phyloP scores from a whole-genome alignment of 352 stramenopile genomes.

The Aphanomyces stellatus region DNA sequence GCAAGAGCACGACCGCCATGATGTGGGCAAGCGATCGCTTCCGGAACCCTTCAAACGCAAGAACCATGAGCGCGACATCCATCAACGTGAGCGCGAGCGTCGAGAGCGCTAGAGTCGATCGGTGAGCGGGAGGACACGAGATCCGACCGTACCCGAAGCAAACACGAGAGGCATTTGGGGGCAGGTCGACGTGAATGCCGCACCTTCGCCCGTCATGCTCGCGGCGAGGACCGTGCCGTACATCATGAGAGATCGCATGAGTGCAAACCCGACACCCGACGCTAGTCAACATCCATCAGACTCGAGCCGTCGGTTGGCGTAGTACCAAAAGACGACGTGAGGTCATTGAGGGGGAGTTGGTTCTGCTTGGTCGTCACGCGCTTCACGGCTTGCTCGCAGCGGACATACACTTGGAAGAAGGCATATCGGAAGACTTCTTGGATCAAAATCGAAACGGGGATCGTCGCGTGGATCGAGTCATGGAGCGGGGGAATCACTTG shows the following conservation, averaged over 20 bases:
- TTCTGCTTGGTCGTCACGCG: slow-evolving; percentile 66
- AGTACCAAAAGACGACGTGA: slow-evolving; percentile 65
- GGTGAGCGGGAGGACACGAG: neutral
- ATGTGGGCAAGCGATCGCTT: slow-evolving; percentile 41
- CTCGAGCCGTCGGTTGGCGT: neutral
- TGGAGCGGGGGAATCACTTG: slow-evolving; percentile 66
- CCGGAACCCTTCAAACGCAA: slow-evolving; percentile 76
- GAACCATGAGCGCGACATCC: slow-evolving; percentile 73
- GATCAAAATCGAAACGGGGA: slow-evolving; percentile 54
- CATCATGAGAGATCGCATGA: slow-evolving; percentile 82
- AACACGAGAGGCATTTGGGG: slow-evolving; percentile 65
- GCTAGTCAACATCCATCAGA: slow-evolving; percentile 26
- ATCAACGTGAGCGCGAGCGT: slow-evolving; percentile 65
- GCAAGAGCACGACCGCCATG: slow-evolving; percentile 48
- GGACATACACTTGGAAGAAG: slow-evolving; percentile 74
- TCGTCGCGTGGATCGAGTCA: slow-evolving; percentile 61
- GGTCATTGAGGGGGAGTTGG: slow-evolving; percentile 76
- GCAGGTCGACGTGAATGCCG: slow-evolving; percentile 64
- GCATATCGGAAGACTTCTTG: slow-evolving; percentile 57
- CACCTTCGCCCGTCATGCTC: slow-evolving; percentile 54
- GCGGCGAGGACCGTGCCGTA: slow-evolving; percentile 69
- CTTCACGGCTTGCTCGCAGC: slow-evolving; percentile 59
- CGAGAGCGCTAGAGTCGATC: slow-evolving; percentile 32
- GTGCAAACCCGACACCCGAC: slow-evolving; percentile 62
- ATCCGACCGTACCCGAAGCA: slow-evolving; percentile 24